Evolutionary conservation across 202 grass and related monocot genomes (phyloP).

Genomic region (Eragrostis tef): DNA sequence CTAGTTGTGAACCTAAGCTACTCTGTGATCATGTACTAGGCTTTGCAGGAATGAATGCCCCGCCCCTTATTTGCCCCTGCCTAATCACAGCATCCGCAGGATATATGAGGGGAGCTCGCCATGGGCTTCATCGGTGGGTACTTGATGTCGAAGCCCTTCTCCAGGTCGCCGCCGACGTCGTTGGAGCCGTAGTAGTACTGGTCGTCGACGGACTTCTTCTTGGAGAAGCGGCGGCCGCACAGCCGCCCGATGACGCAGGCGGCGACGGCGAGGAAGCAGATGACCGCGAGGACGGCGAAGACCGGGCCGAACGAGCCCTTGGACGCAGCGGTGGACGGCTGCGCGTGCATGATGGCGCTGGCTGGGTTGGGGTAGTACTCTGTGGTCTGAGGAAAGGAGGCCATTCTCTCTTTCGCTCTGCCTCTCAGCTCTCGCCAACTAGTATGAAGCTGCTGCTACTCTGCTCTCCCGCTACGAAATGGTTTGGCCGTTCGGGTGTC

Average conservation of each 20-base stretch:
- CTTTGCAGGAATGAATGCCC: conserved; percentile 56
- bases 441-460: neutral
- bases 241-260: conserved; percentile 77
- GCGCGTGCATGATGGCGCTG: conserved; percentile 55
- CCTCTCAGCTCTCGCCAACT: conserved; percentile 37
- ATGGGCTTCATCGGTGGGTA: conserved; percentile 69
- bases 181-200: conserved; percentile 53
- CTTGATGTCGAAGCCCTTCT: conserved; percentile 72
- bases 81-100: conserved; percentile 52
- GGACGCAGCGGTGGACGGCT: conserved; percentile 46
- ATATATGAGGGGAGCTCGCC: conserved; percentile 64
- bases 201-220: conserved; percentile 45
- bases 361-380: conserved; percentile 65
- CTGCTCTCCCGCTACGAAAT: conserved; percentile 19
- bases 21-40: conserved; percentile 53
- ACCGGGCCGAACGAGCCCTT: conserved; percentile 86
- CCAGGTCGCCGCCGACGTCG: conserved; percentile 57
- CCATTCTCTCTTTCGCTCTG: conserved; percentile 45
- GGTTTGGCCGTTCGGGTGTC: conserved; percentile 46
- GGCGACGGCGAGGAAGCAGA: conserved; percentile 68
- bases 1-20: conserved; percentile 52
- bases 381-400: conserved; percentile 68
- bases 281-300: conserved; percentile 74
- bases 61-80: conserved; percentile 54
- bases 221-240: conserved; percentile 59